Percentiles rank a stretch among this genome's conserved stretches.
Evolutionary conservation across 2,329 filamentous ascomycete species (phyloP).

Genomic region (Pseudonectria foliicola): DNA sequence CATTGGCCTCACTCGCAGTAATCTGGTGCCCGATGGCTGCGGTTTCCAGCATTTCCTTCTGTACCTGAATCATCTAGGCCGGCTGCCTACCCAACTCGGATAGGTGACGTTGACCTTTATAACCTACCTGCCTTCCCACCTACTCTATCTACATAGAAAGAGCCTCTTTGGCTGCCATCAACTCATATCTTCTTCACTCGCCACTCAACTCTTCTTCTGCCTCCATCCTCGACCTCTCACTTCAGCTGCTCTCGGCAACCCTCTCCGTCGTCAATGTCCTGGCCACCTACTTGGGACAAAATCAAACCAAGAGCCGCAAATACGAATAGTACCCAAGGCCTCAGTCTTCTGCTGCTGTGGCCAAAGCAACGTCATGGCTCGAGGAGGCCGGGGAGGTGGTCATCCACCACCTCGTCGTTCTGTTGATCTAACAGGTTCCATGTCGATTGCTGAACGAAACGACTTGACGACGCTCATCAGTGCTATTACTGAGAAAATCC

Average conservation of each 20-base stretch:
- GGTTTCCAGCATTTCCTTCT: too few relatives aligned
- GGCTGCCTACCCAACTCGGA: too few relatives aligned
- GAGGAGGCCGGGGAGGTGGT: slow-evolving; percentile 29
- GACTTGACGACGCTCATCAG: slow-evolving; percentile 46
- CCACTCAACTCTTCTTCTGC: slow-evolving; percentile 1
- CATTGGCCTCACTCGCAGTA: too few relatives aligned
- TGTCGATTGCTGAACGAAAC: slow-evolving; percentile 41
- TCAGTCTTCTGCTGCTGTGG: too few relatives aligned
- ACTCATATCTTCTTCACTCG: not conserved
- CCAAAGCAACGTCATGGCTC: slow-evolving; percentile 27
- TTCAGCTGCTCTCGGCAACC: not conserved
- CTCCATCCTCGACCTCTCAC: not conserved
- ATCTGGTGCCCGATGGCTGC: too few relatives aligned
- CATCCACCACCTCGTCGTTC: slow-evolving; percentile 34
- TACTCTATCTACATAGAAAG: too few relatives aligned
- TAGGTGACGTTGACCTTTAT: too few relatives aligned
- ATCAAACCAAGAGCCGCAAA: too few relatives aligned
- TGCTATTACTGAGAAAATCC: slow-evolving; percentile 49
- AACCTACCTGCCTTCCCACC: too few relatives aligned
- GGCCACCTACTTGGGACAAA: too few relatives aligned
- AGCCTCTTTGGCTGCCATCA: not conserved
- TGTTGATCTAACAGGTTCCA: slow-evolving; percentile 43
- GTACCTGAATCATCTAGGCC: too few relatives aligned
- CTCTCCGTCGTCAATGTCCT: not conserved
- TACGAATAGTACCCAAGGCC: too few relatives aligned